Conservation (phyloP, 345 rosid genomes). For the Populus simonii region DNA sequence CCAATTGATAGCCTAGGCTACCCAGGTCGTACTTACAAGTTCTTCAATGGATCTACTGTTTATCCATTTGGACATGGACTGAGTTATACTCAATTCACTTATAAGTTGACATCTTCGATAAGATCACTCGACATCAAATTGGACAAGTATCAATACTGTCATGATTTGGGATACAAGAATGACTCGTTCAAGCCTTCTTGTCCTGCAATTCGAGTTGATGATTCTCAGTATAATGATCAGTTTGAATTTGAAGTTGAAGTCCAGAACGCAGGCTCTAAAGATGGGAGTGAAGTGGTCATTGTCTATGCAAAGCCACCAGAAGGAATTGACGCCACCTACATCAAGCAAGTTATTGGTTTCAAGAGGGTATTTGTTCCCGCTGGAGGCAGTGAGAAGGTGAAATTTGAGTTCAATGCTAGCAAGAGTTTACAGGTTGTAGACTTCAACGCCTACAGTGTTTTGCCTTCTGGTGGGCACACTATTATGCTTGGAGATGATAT, state of each 20-base stretch:
- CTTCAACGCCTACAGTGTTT: constrained; percentile 2
- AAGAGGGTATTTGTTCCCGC: constrained; percentile 11
- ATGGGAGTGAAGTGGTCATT: constrained; percentile 16
- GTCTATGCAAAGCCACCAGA: constrained; percentile 17
- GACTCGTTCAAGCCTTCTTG: constrained; percentile 8
- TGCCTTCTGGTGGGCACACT: constrained; percentile 15
- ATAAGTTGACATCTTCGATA: background rate
- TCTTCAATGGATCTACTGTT: constrained; percentile 48
- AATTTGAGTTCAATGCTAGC: constrained; percentile 4
- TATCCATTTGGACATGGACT: constrained; percentile 57
- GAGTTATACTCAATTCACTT: constrained; percentile 40
- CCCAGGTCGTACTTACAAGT: constrained; percentile 59
- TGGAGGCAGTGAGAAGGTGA: background rate
- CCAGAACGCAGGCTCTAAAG: background rate
- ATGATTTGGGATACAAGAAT: background rate
- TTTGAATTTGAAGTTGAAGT: constrained; percentile 10
- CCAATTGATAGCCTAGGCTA: constrained; percentile 38
- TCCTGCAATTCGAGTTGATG: constrained; percentile 5
- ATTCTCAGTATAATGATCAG: background rate
- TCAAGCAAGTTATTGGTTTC: constrained; percentile 18
- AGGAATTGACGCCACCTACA: constrained; percentile 2
- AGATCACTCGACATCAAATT: background rate
- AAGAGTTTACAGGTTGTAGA: constrained; percentile 13
- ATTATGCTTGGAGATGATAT: constrained; percentile 2
- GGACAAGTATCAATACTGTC: constrained; percentile 27